Evolutionary conservation across 2,329 filamentous ascomycete species (phyloP), one percentile per base, ranked within the genome.

Genomic region (Emericellopsis atlantica): DNA sequence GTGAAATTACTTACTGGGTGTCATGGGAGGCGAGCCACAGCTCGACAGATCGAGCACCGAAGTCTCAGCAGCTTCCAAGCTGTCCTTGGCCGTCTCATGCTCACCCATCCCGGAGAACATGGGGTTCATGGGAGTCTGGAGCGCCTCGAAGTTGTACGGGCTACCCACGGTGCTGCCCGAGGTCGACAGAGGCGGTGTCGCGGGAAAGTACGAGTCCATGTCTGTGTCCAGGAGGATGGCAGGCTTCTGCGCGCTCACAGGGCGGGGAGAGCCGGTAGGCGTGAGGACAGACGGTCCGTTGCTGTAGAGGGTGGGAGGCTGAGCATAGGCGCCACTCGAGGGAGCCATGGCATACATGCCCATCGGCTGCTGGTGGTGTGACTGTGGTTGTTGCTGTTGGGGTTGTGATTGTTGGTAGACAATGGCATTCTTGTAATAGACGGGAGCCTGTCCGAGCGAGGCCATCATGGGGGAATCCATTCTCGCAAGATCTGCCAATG

Each of bases 101-200:
- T 72, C 73, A 46, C 85, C 81, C 33, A 85, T 68, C 4, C 77
- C 72, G 32, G 85, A 85, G 65, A 87, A 86, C 66, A 80, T 76
- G 46, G 81, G 80, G 63, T 86, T 85, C 58, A 89, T 69, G 3
- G 88, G 87, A n/a, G 87, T 93, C 47, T 84, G 81, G 43, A 93
- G 64, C 48, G 87, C 66, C 46, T 88, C 85, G 56, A 72, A 81
- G 60, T 74, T 81, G 46, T 82, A 82, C 40, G 90, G 87, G 71
- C 87, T 95, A 67, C 85, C 87, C 54, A 87, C 82, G 43, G 76
- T 79, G 69, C 88, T 95, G 49, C 84, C 83, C 24, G 86, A 82
- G 3, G 84, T 81, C 21, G 89, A 95, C 52, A 95, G 72, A 36
- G 88, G 84, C 38, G 89, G 89, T 16, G 89, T 95, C 7, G 86